Percentiles rank a stretch among this genome's conserved stretches.
Evolutionary conservation across 768 basidiomycete species (phyloP).

Genomic region (Collybiopsis luxurians): DNA sequence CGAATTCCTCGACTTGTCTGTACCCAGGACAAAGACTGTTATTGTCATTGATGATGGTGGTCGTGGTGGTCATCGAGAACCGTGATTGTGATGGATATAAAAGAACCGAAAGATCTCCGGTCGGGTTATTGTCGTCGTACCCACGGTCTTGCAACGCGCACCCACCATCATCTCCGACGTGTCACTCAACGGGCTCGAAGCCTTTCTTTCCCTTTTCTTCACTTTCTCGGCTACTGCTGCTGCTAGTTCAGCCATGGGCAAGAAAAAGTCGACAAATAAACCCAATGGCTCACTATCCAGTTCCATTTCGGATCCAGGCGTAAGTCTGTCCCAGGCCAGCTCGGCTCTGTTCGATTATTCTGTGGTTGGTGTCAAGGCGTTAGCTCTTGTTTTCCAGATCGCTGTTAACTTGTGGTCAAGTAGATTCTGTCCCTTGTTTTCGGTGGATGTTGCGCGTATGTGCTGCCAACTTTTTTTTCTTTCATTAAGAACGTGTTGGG

Average conservation of each 20-base stretch:
- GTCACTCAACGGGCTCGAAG: not conserved
- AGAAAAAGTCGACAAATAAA: not conserved
- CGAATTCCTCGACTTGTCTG: conserved; percentile 65
- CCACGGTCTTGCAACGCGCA: not conserved
- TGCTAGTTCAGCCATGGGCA: not conserved
- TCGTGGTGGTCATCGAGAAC: too few relatives aligned
- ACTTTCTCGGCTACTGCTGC: not conserved
- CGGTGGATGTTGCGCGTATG: conserved; percentile 83
- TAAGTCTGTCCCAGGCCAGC: conserved; percentile 26
- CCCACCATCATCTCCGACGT: not conserved
- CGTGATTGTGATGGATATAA: too few relatives aligned
- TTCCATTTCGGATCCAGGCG: conserved; percentile 14
- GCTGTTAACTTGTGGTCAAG: conserved; percentile 9
- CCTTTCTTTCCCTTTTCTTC: not conserved
- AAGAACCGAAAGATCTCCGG: too few relatives aligned
- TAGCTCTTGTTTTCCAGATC: not conserved
- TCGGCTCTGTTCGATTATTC: conserved; percentile 39
- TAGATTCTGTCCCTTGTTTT: conserved; percentile 61
- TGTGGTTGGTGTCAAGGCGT: conserved; percentile 19
- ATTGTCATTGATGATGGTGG: not conserved
- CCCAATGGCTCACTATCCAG: not conserved
- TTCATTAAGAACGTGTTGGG: too few relatives aligned
- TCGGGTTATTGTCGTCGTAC: not conserved
- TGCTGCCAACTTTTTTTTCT: conserved; percentile 14
- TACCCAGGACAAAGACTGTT: conserved; percentile 40